phyloP scores from a whole-genome alignment of 108 stramenopile species.

The Skeletonema potamos region DNA sequence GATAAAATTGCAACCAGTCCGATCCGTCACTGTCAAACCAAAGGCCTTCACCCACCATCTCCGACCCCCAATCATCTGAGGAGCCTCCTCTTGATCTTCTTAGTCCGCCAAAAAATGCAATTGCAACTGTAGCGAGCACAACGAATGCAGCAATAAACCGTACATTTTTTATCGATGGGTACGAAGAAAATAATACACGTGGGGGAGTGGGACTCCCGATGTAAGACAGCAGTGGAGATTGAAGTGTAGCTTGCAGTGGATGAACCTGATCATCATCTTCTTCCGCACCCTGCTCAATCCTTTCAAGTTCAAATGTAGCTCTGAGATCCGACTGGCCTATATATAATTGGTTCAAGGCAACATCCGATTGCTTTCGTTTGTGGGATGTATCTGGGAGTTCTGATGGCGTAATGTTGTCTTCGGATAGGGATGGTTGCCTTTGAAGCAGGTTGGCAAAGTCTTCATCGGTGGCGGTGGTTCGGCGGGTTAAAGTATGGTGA shows the following conservation, averaged over 20 bases:
- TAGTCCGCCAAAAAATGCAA: background rate
- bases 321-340: background rate
- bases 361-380: slow-evolving; percentile 26
- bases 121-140: background rate
- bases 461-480: background rate
- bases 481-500: background rate
- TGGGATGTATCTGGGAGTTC: slow-evolving; percentile 4
- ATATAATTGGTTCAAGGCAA: background rate
- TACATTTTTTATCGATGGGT: background rate
- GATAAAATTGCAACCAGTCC: slow-evolving; percentile 23
- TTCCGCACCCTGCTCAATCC: slow-evolving; percentile 6
- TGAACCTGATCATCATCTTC: slow-evolving; percentile 16
- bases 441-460: background rate
- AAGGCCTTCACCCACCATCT: background rate
- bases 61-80: background rate
- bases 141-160: background rate
- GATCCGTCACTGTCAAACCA: background rate
- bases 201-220: background rate
- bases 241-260: background rate
- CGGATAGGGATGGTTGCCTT: background rate
- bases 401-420: background rate
- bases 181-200: background rate
- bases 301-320: slow-evolving; percentile 10
- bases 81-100: background rate
- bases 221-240: background rate